phyloP scores from a whole-genome alignment of 306 rosid species.

The Pterocarpus macrocarpus region DNA sequence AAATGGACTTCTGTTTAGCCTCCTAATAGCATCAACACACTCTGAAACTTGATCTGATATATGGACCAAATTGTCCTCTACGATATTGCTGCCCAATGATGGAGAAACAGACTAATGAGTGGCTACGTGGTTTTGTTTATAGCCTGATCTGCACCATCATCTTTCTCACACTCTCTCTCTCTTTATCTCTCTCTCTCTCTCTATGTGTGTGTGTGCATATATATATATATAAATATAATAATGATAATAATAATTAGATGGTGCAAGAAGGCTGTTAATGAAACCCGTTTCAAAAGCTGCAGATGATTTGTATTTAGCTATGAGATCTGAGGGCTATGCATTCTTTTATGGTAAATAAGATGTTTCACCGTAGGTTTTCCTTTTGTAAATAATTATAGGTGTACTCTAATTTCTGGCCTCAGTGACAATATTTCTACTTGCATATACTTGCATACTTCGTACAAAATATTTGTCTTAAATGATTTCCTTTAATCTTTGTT shows the following conservation, averaged over 20 bases:
- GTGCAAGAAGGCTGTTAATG: slow-evolving; percentile 43
- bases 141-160: slow-evolving; percentile 1
- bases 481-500: no score
- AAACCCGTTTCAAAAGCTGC: slow-evolving; percentile 8
- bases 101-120: slow-evolving; percentile 38
- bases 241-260: slow-evolving; percentile 14
- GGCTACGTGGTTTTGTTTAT: slow-evolving; percentile 26
- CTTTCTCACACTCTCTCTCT: slow-evolving; percentile 16
- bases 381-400: not conserved
- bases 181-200: not conserved
- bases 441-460: not conserved
- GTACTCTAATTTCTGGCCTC: not conserved
- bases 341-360: not conserved
- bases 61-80: no score
- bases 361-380: not conserved
- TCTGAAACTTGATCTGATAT: no score
- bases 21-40: no score
- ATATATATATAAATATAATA: not conserved
- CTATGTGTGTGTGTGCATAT: not conserved
- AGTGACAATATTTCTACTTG: not conserved
- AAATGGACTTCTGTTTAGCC: no score
- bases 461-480: no score
- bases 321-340: slow-evolving; percentile 33
- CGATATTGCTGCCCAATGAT: slow-evolving; percentile 48
- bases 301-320: slow-evolving; percentile 20